phyloP scores from a whole-genome alignment of 176 grass and related monocot genomes.

The Bolboschoenus planiculmis region DNA sequence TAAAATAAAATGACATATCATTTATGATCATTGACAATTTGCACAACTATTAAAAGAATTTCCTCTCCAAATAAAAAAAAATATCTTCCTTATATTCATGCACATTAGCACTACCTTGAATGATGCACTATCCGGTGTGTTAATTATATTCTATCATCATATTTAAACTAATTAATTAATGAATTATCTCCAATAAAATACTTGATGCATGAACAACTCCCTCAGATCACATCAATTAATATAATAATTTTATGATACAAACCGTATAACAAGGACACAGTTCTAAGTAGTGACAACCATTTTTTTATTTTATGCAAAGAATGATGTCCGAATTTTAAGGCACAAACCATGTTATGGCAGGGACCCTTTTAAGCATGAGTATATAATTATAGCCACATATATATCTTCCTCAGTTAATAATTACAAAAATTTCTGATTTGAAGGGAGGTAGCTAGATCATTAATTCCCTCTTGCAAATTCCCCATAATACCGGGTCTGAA shows the following conservation, averaged over 20 bases:
- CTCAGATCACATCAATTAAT: background rate
- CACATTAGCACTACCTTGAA: background rate
- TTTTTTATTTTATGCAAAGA: background rate
- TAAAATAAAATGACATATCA: background rate
- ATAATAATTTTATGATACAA: background rate
- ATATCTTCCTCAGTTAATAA: background rate
- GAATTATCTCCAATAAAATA: background rate
- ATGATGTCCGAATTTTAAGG: constrained; percentile 5
- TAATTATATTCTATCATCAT: background rate
- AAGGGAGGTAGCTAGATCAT: background rate
- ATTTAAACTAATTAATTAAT: background rate
- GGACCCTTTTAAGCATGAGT: background rate
- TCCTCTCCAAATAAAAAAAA: background rate
- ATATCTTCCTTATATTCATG: background rate
- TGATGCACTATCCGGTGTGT: background rate
- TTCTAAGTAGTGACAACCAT: background rate
- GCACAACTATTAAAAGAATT: background rate
- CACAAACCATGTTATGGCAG: background rate
- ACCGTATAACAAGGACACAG: background rate
- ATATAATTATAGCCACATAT: background rate
- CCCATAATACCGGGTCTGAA: background rate
- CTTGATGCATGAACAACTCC: background rate
- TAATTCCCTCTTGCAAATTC: background rate
- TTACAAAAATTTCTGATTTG: background rate
- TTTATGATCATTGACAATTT: background rate